These are phyloP conservation scores for Nicotiana paniculata DNA, from an alignment of 257 asterid genomes.

Conservation along the genomic window DNA sequence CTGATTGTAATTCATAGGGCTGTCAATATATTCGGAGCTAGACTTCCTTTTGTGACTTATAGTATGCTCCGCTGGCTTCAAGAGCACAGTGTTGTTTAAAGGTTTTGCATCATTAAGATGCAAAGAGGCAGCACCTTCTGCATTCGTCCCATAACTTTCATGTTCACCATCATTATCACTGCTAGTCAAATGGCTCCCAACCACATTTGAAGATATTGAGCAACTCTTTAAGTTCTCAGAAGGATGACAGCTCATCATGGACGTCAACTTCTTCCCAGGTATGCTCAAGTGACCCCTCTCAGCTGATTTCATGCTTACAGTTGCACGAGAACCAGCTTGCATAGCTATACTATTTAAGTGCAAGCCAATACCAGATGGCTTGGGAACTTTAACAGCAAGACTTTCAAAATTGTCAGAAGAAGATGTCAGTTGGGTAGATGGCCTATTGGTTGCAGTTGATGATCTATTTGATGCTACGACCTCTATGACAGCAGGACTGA, in stretches of 20 bases:
- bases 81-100: constrained; percentile 22
- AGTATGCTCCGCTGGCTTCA: constrained; percentile 30
- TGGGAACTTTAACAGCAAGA: constrained; percentile 28
- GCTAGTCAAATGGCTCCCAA: constrained; percentile 25
- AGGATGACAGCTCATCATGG: constrained; percentile 19
- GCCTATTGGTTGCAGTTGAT: constrained; percentile 19
- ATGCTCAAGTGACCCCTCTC: constrained; percentile 32
- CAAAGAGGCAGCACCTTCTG: constrained; percentile 20
- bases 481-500: constrained; percentile 24
- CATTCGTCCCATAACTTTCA: constrained; percentile 20
- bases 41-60: constrained; percentile 27
- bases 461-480: constrained; percentile 24
- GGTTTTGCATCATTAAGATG: constrained; percentile 22
- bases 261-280: constrained; percentile 33
- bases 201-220: constrained; percentile 21
- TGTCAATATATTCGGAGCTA: constrained; percentile 24
- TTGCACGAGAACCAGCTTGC: constrained; percentile 39
- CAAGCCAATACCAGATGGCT: constrained; percentile 67
- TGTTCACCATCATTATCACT: constrained; percentile 13
- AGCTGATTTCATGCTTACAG: constrained; percentile 35
- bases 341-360: constrained; percentile 64
- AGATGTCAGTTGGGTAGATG: constrained; percentile 23
- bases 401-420: constrained; percentile 28
- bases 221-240: constrained; percentile 20
- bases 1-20: constrained; percentile 24